Percentiles rank a stretch among this genome's conserved stretches.
Evolutionary conservation across 2,329 filamentous ascomycete genomes (phyloP).

Genomic region (Byssoonygena ceratinophila): DNA sequence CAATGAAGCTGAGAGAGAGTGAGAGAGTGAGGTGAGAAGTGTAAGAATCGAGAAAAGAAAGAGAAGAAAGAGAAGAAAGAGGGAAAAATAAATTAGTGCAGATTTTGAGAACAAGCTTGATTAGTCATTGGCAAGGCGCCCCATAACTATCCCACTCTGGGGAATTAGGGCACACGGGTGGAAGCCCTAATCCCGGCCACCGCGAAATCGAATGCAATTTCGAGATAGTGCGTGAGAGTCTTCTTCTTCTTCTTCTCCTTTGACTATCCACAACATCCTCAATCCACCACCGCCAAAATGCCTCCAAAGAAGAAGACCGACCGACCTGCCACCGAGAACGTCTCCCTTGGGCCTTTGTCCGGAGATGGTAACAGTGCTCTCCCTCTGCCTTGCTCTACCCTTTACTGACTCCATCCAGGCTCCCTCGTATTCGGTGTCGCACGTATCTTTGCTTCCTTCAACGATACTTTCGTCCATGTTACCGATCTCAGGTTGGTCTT

Average conservation of each 20-base stretch:
- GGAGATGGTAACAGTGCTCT: constrained; percentile 61
- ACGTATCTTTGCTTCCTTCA: constrained; percentile 94
- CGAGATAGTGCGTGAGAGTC: background rate
- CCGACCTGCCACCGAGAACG: constrained; percentile 82
- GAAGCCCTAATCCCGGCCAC: constrained; percentile 11
- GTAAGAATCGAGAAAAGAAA: background rate
- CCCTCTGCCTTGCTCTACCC: background rate
- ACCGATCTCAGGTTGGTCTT: constrained; percentile 82
- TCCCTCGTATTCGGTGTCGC: constrained; percentile 97
- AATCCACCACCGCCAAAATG: constrained; percentile 55
- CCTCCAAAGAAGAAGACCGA: constrained; percentile 82
- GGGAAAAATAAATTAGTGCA: background rate
- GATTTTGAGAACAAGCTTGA: background rate
- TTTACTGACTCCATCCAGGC: constrained; percentile 43
- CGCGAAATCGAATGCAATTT: background rate
- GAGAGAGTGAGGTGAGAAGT: background rate
- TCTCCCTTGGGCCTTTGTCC: constrained; percentile 93
- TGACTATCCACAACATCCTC: constrained; percentile 33
- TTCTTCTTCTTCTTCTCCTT: constrained; percentile 30
- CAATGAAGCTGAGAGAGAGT: background rate
- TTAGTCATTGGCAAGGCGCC: constrained; percentile 9
- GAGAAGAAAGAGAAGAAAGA: background rate
- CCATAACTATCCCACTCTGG: background rate
- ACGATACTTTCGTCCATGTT: constrained; percentile 93
- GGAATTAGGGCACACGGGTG: constrained; percentile 14